Evolutionary conservation across 2,329 filamentous ascomycete species (phyloP).

Genomic region (Neopestalotiopsis clavispora): DNA sequence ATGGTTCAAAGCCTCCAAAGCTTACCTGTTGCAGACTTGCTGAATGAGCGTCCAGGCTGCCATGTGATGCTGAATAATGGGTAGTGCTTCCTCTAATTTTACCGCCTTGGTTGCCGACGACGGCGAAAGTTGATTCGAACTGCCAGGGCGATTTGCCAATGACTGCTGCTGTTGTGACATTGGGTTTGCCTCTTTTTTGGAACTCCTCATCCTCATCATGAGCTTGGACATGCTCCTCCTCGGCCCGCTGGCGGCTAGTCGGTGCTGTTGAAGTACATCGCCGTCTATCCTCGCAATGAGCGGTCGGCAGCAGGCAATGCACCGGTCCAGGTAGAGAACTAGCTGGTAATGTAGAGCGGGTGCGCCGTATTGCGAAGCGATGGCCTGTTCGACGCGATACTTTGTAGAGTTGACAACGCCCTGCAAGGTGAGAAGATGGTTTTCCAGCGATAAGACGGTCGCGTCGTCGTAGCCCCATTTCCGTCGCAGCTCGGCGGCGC

Average conservation of each 20-base stretch:
- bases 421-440: not conserved
- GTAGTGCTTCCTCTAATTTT: not conserved
- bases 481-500: slow-evolving; percentile 5
- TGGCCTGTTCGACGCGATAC: not conserved
- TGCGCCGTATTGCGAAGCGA: not conserved
- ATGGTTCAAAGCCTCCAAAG: not conserved
- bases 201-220: not conserved
- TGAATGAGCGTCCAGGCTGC: not conserved
- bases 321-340: slow-evolving; percentile 3
- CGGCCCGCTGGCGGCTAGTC: not conserved
- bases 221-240: slow-evolving; percentile 4
- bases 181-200: not conserved
- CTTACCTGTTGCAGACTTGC: slow-evolving; percentile 7
- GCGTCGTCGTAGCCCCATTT: not conserved
- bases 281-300: not conserved
- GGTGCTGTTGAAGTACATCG: not conserved
- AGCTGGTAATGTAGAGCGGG: slow-evolving; percentile 1
- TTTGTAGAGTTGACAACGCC: not conserved
- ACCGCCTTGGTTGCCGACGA: not conserved
- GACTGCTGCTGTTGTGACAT: not conserved
- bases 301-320: slow-evolving; percentile 6
- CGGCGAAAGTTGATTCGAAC: not conserved
- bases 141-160: not conserved
- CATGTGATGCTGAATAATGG: slow-evolving; percentile 5
- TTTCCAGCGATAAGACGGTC: slow-evolving; percentile 4